Evolutionary conservation across 2,329 filamentous ascomycete species (phyloP).

Genomic region (Penicillium sp.): DNA sequence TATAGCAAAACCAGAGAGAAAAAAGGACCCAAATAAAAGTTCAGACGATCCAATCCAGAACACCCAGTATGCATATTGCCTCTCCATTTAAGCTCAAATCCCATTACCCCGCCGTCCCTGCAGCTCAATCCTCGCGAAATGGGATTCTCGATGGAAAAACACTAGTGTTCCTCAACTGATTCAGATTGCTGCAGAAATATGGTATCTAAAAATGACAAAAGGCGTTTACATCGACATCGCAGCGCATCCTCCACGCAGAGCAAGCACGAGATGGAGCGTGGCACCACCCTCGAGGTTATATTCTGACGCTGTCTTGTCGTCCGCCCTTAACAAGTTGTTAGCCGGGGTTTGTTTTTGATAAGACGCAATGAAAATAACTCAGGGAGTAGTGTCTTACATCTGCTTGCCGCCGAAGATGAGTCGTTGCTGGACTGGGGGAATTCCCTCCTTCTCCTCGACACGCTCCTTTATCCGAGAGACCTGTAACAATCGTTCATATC

Average conservation of each 20-base stretch:
- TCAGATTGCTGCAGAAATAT: conserved; percentile 12
- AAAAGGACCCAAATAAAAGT: neutral
- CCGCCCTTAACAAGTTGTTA: conserved; percentile 62
- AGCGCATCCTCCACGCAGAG: conserved; percentile 71
- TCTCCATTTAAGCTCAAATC: neutral
- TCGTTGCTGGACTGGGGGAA: conserved; percentile 93
- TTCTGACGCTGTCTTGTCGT: conserved; percentile 89
- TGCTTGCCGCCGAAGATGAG: conserved; percentile 97
- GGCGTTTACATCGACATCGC: conserved; percentile 13
- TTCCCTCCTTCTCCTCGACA: conserved; percentile 98
- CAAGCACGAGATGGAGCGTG: conserved; percentile 92
- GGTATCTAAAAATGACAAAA: conserved; percentile 18
- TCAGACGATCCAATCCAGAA: neutral
- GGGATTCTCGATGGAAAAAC: neutral
- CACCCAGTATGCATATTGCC: neutral
- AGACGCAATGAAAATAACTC: neutral
- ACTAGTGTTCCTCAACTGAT: conserved; percentile 1
- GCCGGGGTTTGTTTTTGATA: neutral
- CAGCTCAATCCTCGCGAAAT: neutral
- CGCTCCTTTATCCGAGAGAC: conserved; percentile 97
- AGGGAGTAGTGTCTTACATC: conserved; percentile 62
- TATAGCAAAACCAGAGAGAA: neutral
- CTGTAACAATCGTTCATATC: conserved; percentile 44
- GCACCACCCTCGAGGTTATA: conserved; percentile 89
- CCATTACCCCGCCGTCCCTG: neutral